Conservation (phyloP, 352 stramenopile species). For the Pythium chondricola region DNA sequence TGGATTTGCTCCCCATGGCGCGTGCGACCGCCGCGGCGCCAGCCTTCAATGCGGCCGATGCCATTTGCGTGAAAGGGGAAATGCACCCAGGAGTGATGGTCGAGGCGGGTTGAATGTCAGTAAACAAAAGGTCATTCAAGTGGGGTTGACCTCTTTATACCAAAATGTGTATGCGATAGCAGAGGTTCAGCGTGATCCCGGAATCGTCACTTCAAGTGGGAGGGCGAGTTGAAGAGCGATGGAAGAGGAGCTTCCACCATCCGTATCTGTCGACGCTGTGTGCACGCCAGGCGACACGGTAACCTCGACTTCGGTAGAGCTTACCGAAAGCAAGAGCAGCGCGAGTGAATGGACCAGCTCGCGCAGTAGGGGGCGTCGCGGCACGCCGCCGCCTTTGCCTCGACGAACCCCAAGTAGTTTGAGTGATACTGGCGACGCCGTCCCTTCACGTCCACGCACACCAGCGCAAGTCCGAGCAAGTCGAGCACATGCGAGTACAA, state of each 20-base stretch:
- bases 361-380: slow-evolving; percentile 4
- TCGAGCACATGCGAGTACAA: slow-evolving; percentile 4
- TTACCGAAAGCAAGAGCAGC: slow-evolving; percentile 9
- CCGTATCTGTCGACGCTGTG: too few relatives aligned
- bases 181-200: background rate
- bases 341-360: slow-evolving; percentile 17
- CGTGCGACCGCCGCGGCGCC: slow-evolving; percentile 17
- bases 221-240: slow-evolving; percentile 6
- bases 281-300: too few relatives aligned
- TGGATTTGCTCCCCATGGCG: background rate
- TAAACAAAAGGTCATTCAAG: too few relatives aligned
- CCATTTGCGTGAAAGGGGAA: too few relatives aligned
- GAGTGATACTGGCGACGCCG: slow-evolving; percentile 2
- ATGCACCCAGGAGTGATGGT: background rate
- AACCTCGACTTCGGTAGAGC: too few relatives aligned
- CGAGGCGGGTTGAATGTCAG: too few relatives aligned
- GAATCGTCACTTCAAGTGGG: slow-evolving; percentile 19
- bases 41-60: slow-evolving; percentile 10
- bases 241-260: too few relatives aligned
- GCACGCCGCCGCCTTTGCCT: slow-evolving; percentile 14
- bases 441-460: slow-evolving; percentile 6
- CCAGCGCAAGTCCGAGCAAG: slow-evolving; percentile 18
- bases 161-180: background rate
- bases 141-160: too few relatives aligned
- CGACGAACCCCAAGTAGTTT: too few relatives aligned